These are phyloP conservation scores for Vigna unguiculata DNA, from an alignment of 306 rosid genomes.

Conservation along the genomic window DNA sequence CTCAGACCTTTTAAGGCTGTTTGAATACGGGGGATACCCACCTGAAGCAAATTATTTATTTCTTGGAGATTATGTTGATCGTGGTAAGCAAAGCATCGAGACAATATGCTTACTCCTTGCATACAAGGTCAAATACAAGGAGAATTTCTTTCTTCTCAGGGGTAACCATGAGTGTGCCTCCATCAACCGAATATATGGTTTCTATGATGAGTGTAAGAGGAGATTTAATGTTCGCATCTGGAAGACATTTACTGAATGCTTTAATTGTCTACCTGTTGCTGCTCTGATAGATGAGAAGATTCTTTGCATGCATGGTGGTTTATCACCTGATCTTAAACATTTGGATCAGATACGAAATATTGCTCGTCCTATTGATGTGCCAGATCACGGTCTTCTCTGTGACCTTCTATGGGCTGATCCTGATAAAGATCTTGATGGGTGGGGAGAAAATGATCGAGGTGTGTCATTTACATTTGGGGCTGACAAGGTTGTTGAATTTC, in stretches of 20 bases:
- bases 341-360: slow-evolving; percentile 79
- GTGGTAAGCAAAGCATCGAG: slow-evolving; percentile 88
- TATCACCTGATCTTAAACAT: slow-evolving; percentile 76
- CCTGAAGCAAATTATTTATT: slow-evolving; percentile 87
- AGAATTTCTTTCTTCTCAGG: slow-evolving; percentile 88
- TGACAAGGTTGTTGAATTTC: slow-evolving; percentile 83
- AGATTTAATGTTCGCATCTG: slow-evolving; percentile 82
- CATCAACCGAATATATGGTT: slow-evolving; percentile 85
- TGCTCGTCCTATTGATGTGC: slow-evolving; percentile 86
- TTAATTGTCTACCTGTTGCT: slow-evolving; percentile 81
- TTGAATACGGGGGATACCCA: slow-evolving; percentile 86
- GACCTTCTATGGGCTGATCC: slow-evolving; percentile 94
- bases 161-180: slow-evolving; percentile 93
- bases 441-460: slow-evolving; percentile 93
- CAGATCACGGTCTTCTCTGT: slow-evolving; percentile 87
- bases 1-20: slow-evolving; percentile 80
- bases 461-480: slow-evolving; percentile 90
- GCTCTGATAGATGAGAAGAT: slow-evolving; percentile 88
- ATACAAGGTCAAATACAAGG: slow-evolving; percentile 84
- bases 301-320: slow-evolving; percentile 91
- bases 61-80: slow-evolving; percentile 90
- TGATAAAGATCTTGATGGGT: slow-evolving; percentile 83
- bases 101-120: slow-evolving; percentile 86
- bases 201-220: slow-evolving; percentile 89
- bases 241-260: slow-evolving; percentile 87